Evolutionary conservation across 257 asterid genomes (phyloP), one percentile per base, ranked within the genome.

Genomic region (Scutellaria baicalensis): DNA sequence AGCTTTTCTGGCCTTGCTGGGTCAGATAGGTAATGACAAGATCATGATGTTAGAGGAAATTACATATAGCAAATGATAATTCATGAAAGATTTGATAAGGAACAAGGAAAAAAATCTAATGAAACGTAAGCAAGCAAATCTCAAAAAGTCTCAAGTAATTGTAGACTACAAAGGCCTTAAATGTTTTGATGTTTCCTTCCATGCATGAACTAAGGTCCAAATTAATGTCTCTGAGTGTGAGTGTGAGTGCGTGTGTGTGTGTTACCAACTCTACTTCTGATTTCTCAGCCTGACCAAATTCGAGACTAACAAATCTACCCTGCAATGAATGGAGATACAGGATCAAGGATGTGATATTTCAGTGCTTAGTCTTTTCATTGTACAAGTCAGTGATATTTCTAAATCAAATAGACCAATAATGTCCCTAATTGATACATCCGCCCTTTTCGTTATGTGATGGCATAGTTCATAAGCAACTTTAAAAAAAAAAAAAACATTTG

Each of bases 1-100:
- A 93, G 82, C 99, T 93, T 81, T 88, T 93, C 79, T 93, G 99
- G 63, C 99, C 99, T 82, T 82, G 97, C 99, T 93, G 95, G 61
- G 69, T 76, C 49, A 50, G 69, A 78, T 13, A 40, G 60, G 10
- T 73, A 44, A 59, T 44, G 65, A 42, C 12, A 68, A 72, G 57
- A 69, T 57, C 49, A 44, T 6, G 33, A 68, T 51, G 42, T 45
- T 33, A 39, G 61, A 71, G 49, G 68, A 50, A 38, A 59, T n/a
- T 40, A 52, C 0, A 65, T 55, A 55, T 21, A 21, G 14, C 35
- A 50, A 51, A 36, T 0, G 21, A 17, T 31, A 60, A 20, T 3
- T 27, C 45, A 9, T 27, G 21, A 17, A 21, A 51, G 35, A 6
- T 8, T 0, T 6, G n/a, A 10, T 31, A 27, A 27, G 33, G 33